These are phyloP conservation scores for Pseudoturritis turrita DNA, from an alignment of 345 rosid species.

Conservation along the genomic window DNA sequence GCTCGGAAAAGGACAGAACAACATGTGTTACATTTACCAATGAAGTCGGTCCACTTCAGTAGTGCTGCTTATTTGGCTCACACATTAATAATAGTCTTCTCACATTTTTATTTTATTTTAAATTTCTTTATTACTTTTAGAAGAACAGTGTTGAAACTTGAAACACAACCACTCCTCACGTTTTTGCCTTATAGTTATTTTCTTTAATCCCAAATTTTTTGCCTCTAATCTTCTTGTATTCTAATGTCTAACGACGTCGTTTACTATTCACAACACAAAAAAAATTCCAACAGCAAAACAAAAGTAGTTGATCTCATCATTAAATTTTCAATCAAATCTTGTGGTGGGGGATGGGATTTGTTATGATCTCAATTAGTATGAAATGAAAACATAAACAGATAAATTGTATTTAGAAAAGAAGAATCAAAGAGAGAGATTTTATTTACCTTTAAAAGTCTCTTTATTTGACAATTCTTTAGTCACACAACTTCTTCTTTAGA, in stretches of 20 bases:
- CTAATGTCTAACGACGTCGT: background rate
- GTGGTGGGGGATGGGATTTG: conserved; percentile 12
- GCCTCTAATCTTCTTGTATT: conserved; percentile 9
- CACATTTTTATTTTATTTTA: background rate
- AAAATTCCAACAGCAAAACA: conserved; percentile 6
- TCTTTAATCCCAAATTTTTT: background rate
- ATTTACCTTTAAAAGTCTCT: background rate
- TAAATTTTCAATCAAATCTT: conserved; percentile 19
- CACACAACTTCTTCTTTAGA: conserved; percentile 3
- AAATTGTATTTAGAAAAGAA: background rate
- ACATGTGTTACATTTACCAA: conserved; percentile 25
- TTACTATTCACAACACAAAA: background rate
- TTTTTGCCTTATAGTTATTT: background rate
- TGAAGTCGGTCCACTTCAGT: conserved; percentile 16
- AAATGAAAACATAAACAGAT: background rate
- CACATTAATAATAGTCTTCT: background rate
- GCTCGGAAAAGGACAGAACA: conserved; percentile 25
- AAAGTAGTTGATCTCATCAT: conserved; percentile 20
- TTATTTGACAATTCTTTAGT: conserved; percentile 27
- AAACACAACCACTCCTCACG: conserved; percentile 24
- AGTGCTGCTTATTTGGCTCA: conserved; percentile 8
- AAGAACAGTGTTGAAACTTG: conserved; percentile 5
- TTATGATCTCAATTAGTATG: conserved; percentile 5
- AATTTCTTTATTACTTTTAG: background rate
- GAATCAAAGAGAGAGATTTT: background rate